Conservation (phyloP, 495 filamentous ascomycete species). For the Aspergillus ellipticus region DNA sequence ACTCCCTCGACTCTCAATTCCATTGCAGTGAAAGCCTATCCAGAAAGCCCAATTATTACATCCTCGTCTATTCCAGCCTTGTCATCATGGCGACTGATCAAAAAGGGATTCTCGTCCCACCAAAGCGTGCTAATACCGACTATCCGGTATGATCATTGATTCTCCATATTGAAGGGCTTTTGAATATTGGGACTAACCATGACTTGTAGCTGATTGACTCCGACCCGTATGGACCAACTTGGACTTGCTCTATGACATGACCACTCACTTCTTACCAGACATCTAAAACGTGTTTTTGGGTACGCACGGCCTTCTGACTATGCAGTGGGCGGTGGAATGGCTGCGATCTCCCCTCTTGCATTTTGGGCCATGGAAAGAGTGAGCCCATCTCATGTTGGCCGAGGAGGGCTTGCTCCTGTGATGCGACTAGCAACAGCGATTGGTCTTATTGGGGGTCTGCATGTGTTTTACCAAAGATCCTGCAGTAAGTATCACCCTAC, state of each 20-base stretch:
- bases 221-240: conserved; percentile 72
- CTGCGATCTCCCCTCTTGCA: conserved; percentile 63
- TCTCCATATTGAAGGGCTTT: conserved; percentile 8
- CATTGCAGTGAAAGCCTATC: conserved; percentile 8
- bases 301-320: conserved; percentile 88
- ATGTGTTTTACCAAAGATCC: conserved; percentile 75
- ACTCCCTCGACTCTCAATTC: conserved; percentile 25
- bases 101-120: conserved; percentile 61
- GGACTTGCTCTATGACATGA: conserved; percentile 5
- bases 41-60: conserved; percentile 5
- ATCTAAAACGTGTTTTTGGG: conserved; percentile 79
- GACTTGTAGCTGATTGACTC: conserved; percentile 82
- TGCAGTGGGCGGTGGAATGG: conserved; percentile 58
- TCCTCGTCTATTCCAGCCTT: conserved; percentile 13
- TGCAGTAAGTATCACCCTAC: conserved; percentile 44
- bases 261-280: conserved; percentile 52
- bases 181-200: conserved; percentile 24
- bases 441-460: conserved; percentile 68
- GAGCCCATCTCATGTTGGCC: conserved; percentile 74
- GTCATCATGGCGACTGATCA: conserved; percentile 56
- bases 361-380: conserved; percentile 77
- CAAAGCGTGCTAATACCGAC: conserved; percentile 69
- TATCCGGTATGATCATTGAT: conserved; percentile 63
- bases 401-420: conserved; percentile 71
- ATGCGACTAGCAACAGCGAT: conserved; percentile 76